Evolutionary conservation across 306 rosid genomes (phyloP).

Genomic region (Canavalia ensiformis): DNA sequence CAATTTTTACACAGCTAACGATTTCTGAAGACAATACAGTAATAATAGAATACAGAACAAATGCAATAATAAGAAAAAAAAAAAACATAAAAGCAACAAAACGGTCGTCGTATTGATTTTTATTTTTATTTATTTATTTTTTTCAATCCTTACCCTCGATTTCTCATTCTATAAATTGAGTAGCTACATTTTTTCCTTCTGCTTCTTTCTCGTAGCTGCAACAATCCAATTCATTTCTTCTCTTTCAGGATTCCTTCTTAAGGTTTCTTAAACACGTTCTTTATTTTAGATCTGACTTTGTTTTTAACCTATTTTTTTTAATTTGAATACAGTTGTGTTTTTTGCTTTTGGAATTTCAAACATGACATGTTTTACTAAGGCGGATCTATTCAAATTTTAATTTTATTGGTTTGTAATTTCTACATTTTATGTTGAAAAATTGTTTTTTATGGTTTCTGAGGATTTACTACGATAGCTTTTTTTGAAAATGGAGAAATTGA

Average conservation of each 20-base stretch:
- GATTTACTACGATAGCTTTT: neutral
- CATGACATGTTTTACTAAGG: conserved; percentile 19
- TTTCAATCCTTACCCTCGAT: too few species aligned
- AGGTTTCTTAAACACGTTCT: conserved; percentile 45
- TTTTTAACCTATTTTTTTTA: neutral
- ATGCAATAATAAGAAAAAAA: too few species aligned
- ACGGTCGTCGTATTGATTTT: too few species aligned
- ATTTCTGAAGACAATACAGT: too few species aligned
- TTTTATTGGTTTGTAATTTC: too few species aligned
- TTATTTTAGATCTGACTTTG: conserved; percentile 43
- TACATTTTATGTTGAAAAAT: too few species aligned
- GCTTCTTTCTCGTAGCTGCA: conserved; percentile 49
- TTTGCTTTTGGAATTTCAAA: neutral
- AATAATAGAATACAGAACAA: too few species aligned
- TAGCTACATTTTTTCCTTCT: too few species aligned
- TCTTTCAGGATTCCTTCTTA: conserved; percentile 10
- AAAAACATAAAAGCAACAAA: too few species aligned
- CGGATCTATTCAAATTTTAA: conserved; percentile 48
- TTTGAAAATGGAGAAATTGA: neutral
- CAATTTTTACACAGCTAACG: too few species aligned
- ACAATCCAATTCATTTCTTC: conserved; percentile 44
- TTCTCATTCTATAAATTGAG: too few species aligned
- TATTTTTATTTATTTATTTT: too few species aligned
- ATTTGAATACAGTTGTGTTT: neutral
- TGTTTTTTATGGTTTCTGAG: neutral